Evolutionary conservation across 345 rosid genomes (phyloP).

Genomic region (Camelina hispida): DNA sequence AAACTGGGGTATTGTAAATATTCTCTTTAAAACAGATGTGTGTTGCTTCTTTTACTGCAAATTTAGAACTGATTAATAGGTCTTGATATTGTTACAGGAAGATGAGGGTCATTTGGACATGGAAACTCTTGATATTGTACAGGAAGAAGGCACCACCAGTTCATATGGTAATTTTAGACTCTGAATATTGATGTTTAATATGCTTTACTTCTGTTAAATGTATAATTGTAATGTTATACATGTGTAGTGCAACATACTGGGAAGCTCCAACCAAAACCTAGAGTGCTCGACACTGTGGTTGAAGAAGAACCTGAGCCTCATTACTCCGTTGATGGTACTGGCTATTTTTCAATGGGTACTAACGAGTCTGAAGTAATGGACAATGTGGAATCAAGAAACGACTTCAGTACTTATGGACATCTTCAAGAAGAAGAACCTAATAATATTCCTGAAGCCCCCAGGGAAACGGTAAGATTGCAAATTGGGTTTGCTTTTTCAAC

Average conservation of each 20-base stretch:
- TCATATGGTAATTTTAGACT: constrained; percentile 32
- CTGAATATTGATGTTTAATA: not conserved
- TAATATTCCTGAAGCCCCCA: constrained; percentile 40
- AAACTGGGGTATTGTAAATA: constrained; percentile 22
- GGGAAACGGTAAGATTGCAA: constrained; percentile 48
- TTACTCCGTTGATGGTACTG: constrained; percentile 43
- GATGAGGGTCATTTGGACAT: constrained; percentile 45
- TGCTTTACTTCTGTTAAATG: not conserved
- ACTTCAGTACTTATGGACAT: constrained; percentile 7
- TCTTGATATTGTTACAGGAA: constrained; percentile 36
- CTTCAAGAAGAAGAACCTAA: constrained; percentile 32
- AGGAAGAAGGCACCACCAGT: constrained; percentile 44
- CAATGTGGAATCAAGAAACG: constrained; percentile 43
- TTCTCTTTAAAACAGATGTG: not conserved
- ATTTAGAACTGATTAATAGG: constrained; percentile 8
- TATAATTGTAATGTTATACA: not conserved
- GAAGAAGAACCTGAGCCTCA: constrained; percentile 45
- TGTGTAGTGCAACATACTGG: constrained; percentile 46
- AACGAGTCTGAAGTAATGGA: constrained; percentile 35
- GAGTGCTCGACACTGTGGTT: constrained; percentile 46
- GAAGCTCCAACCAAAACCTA: constrained; percentile 57
- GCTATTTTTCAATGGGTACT: constrained; percentile 29
- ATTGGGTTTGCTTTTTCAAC: not conserved
- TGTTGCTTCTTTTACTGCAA: constrained; percentile 16
- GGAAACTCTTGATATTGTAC: constrained; percentile 50